These are phyloP conservation scores for Ogataea pignaliae DNA, from an alignment of 805 yeast genomes.

Conservation along the genomic window DNA sequence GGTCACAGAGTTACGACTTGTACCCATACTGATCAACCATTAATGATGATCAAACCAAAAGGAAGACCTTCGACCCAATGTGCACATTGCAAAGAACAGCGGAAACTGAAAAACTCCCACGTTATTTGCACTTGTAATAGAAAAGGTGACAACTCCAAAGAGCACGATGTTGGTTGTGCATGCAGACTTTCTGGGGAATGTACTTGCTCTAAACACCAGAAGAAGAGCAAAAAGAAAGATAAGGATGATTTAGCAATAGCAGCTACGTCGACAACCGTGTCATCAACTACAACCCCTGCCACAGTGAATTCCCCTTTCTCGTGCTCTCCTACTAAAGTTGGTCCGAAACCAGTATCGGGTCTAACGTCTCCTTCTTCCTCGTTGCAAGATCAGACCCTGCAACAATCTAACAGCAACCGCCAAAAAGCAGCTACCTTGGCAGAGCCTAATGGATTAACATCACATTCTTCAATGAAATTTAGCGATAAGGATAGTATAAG, in stretches of 20 bases:
- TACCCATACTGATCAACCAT: conserved; percentile 84
- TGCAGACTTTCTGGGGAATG: conserved; percentile 30
- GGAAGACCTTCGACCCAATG: conserved; percentile 96
- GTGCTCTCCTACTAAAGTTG: not conserved
- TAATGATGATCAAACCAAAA: conserved; percentile 91
- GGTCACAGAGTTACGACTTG: conserved; percentile 97
- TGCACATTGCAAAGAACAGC: conserved; percentile 72
- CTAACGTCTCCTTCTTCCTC: no score
- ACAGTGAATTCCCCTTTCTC: no score
- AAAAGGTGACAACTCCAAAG: conserved; percentile 29
- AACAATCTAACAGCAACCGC: not conserved
- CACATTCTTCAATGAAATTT: not conserved
- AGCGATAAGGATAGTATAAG: conserved; percentile 13
- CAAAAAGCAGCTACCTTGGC: not conserved
- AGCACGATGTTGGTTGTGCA: conserved; percentile 28
- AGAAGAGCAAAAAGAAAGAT: conserved; percentile 15
- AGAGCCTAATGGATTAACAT: no score
- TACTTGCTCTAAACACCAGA: conserved; percentile 27
- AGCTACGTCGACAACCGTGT: not conserved
- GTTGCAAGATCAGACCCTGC: no score
- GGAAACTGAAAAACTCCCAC: conserved; percentile 64
- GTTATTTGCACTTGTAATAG: conserved; percentile 68
- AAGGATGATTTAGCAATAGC: conserved; percentile 1
- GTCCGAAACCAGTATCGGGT: not conserved
- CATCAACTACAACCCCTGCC: not conserved